Conservation (phyloP, 768 basidiomycete species). For the Kwoniella sp. region DNA sequence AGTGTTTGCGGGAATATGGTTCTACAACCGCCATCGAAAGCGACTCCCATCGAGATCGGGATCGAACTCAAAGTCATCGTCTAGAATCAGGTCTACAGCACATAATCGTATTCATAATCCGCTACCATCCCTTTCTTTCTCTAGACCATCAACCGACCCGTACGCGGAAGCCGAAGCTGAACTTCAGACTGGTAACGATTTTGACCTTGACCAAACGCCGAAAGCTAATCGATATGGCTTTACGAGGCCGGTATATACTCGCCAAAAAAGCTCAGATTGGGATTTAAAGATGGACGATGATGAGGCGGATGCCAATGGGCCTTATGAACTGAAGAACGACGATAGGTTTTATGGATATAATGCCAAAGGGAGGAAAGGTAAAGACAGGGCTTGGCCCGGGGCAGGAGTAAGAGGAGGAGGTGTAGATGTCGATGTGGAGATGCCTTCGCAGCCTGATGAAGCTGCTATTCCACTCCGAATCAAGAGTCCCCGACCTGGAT, state of each 20-base stretch:
- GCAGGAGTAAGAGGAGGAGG: neutral
- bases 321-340: neutral
- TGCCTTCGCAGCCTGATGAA: slow-evolving; percentile 17
- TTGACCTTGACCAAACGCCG: slow-evolving; percentile 2
- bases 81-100: too few relatives aligned
- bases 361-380: neutral
- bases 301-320: neutral
- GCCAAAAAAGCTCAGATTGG: slow-evolving; percentile 27
- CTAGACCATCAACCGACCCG: slow-evolving; percentile 22
- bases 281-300: slow-evolving; percentile 10
- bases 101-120: too few relatives aligned
- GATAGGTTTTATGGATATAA: neutral
- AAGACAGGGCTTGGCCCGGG: neutral
- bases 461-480: slow-evolving; percentile 18
- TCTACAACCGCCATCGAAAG: slow-evolving; percentile 22
- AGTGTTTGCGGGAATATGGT: slow-evolving; percentile 21
- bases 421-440: neutral
- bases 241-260: slow-evolving; percentile 20
- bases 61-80: neutral
- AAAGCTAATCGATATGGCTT: slow-evolving; percentile 22
- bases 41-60: slow-evolving; percentile 4
- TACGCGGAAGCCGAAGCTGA: slow-evolving; percentile 18
- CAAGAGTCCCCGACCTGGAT: slow-evolving; percentile 6
- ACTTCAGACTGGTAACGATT: neutral
- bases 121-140: slow-evolving; percentile 23